Conservation (phyloP, 164 flowering plant species). For the Buxus sempervirens region DNA sequence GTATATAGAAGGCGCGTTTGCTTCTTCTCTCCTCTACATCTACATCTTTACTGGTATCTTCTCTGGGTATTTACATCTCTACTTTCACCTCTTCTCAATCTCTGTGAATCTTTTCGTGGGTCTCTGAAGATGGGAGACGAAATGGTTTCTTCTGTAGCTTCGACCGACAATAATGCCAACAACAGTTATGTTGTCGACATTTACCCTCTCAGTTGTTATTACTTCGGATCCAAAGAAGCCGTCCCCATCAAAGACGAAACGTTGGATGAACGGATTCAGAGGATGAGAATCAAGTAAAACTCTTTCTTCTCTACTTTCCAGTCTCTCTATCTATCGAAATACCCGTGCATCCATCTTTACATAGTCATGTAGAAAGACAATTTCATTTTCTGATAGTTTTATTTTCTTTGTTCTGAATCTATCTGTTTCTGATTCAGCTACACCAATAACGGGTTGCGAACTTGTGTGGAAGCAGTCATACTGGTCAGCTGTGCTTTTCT, state of each 20-base stretch:
- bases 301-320: background rate
- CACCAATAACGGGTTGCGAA: slow-evolving; percentile 57
- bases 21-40: no score
- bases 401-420: background rate
- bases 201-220: slow-evolving; percentile 60
- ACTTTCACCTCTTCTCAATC: background rate
- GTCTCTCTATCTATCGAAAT: background rate
- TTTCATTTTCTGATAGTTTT: background rate
- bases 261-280: slow-evolving; percentile 38
- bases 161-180: background rate
- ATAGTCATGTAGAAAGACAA: background rate
- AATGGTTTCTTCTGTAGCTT: background rate
- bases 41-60: no score
- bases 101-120: background rate
- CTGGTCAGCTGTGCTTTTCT: slow-evolving; percentile 35
- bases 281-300: slow-evolving; percentile 54
- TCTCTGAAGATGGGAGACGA: slow-evolving; percentile 16
- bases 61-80: no score
- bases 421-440: slow-evolving; percentile 34
- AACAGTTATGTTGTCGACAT: slow-evolving; percentile 30
- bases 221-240: slow-evolving; percentile 57
- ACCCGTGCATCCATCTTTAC: no score
- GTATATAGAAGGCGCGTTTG: no score
- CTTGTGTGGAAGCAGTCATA: slow-evolving; percentile 66
- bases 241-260: slow-evolving; percentile 39